Evolutionary conservation across 1,284 basidiomycete species (phyloP).

Genomic region (Filobasidium uniguttulatum): DNA sequence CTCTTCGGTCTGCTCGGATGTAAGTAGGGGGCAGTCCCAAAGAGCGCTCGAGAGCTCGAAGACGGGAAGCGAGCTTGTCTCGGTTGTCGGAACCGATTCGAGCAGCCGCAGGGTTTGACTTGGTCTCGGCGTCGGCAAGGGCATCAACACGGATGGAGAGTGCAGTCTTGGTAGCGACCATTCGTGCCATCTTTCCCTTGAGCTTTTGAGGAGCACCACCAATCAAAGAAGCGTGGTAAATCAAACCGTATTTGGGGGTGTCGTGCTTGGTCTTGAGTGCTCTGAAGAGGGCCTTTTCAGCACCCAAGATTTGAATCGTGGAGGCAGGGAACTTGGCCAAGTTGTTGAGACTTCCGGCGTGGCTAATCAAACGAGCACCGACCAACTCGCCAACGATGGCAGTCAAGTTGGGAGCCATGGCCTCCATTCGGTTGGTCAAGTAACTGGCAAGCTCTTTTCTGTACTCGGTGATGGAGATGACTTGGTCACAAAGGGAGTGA

Average conservation of each 20-base stretch:
- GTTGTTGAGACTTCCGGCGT: conserved; percentile 86
- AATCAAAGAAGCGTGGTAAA: conserved; percentile 91
- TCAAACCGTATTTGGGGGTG: conserved; percentile 94
- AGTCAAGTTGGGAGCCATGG: conserved; percentile 92
- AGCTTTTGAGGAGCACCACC: conserved; percentile 96
- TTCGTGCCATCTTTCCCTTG: conserved; percentile 99
- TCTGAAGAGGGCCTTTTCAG: conserved; percentile 95
- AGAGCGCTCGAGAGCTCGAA: conserved; percentile 76
- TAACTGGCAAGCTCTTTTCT: conserved; percentile 87
- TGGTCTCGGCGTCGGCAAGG: conserved; percentile 79
- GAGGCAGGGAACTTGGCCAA: conserved; percentile 94
- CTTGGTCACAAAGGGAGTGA: conserved; percentile 87
- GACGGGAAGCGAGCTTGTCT: conserved; percentile 83
- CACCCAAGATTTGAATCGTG: conserved; percentile 95
- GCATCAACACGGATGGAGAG: conserved; percentile 95
- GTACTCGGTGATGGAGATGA: conserved; percentile 89
- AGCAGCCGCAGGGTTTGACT: conserved; percentile 65
- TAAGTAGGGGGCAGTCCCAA: conserved; percentile 40
- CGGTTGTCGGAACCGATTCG: conserved; percentile 86
- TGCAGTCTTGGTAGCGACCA: conserved; percentile 96
- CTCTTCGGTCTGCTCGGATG: conserved; percentile 49
- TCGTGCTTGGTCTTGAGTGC: conserved; percentile 98
- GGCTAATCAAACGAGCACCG: conserved; percentile 87
- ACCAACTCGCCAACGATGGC: conserved; percentile 93
- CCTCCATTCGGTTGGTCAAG: conserved; percentile 90